Evolutionary conservation across 2,329 filamentous ascomycete species (phyloP).

Genomic region (Cordyceps tenuipes): DNA sequence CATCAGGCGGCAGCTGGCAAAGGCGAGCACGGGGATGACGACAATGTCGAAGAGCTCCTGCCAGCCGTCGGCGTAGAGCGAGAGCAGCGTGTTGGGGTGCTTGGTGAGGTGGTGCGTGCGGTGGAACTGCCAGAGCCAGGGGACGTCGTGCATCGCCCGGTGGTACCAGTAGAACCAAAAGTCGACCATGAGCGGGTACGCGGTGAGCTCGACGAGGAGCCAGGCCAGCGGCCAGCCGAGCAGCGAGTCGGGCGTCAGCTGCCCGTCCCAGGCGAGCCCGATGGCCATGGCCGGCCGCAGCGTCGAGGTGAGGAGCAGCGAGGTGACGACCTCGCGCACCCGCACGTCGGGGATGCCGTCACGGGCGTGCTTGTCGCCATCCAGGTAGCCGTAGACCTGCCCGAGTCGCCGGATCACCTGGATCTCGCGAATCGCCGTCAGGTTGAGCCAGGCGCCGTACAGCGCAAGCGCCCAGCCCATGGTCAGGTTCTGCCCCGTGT

Average conservation of each 20-base stretch:
- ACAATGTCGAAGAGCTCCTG: conserved; percentile 35
- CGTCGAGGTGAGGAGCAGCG: conserved; percentile 25
- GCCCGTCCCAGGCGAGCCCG: conserved; percentile 22
- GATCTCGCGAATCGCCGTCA: conserved; percentile 31
- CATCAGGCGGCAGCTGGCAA: conserved; percentile 22
- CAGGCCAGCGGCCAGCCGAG: conserved; percentile 21
- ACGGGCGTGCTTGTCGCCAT: conserved; percentile 35
- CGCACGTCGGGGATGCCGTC: conserved; percentile 34
- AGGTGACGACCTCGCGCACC: conserved; percentile 24
- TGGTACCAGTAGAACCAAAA: conserved; percentile 39
- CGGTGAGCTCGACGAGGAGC: conserved; percentile 29
- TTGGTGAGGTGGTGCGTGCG: conserved; percentile 37
- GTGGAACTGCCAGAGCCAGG: conserved; percentile 33
- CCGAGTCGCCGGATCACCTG: conserved; percentile 29
- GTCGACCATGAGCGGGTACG: conserved; percentile 35
- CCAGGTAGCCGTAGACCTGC: conserved; percentile 31
- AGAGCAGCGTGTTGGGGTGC: conserved; percentile 34
- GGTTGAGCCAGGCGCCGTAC: conserved; percentile 31
- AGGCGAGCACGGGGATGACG: conserved; percentile 31
- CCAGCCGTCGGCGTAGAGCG: conserved; percentile 32
- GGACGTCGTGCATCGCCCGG: conserved; percentile 32
- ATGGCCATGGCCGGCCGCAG: conserved; percentile 27
- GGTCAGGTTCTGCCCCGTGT: conserved; percentile 24
- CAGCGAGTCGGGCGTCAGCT: conserved; percentile 12
- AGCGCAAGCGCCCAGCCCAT: conserved; percentile 22